Evolutionary conservation across 257 asterid species (phyloP).

Genomic region (Scutellaria minor): DNA sequence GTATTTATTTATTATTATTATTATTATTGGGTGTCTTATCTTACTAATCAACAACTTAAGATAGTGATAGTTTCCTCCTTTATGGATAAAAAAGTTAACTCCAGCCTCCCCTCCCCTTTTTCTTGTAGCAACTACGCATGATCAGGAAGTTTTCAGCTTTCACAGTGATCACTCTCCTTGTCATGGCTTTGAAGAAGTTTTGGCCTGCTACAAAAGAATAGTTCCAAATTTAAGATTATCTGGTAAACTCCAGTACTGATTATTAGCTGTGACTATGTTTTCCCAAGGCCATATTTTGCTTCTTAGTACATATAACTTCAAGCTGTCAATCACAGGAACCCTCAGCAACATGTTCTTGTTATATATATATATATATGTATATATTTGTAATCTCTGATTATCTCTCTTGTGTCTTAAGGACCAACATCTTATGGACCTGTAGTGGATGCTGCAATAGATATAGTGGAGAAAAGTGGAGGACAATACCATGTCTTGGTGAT

Average conservation of each 20-base stretch:
- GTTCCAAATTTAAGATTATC: slow-evolving; percentile 66
- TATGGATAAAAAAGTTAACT: slow-evolving; percentile 26
- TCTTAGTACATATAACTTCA: slow-evolving; percentile 9
- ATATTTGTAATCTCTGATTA: background rate
- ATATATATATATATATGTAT: background rate
- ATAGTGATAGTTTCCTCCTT: background rate
- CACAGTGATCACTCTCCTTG: slow-evolving; percentile 80
- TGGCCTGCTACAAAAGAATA: slow-evolving; percentile 72
- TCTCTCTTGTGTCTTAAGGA: slow-evolving; percentile 45
- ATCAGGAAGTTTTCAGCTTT: slow-evolving; percentile 78
- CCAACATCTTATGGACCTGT: slow-evolving; percentile 88
- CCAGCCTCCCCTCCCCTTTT: background rate
- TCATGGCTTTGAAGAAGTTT: slow-evolving; percentile 87
- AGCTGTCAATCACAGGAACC: slow-evolving; percentile 18
- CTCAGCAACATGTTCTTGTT: background rate
- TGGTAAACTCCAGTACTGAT: slow-evolving; percentile 46
- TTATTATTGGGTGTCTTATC: background rate
- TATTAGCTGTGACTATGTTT: slow-evolving; percentile 9
- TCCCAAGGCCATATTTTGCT: slow-evolving; percentile 26
- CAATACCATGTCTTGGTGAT: slow-evolving; percentile 85
- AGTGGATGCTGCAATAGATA: slow-evolving; percentile 83
- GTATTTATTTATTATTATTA: background rate
- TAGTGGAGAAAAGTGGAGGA: slow-evolving; percentile 85
- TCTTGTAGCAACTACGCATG: slow-evolving; percentile 67
- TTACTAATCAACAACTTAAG: slow-evolving; percentile 9